These are phyloP conservation scores for Deinandra increscens DNA, from an alignment of 129 eudicot genomes.

Conservation along the genomic window DNA sequence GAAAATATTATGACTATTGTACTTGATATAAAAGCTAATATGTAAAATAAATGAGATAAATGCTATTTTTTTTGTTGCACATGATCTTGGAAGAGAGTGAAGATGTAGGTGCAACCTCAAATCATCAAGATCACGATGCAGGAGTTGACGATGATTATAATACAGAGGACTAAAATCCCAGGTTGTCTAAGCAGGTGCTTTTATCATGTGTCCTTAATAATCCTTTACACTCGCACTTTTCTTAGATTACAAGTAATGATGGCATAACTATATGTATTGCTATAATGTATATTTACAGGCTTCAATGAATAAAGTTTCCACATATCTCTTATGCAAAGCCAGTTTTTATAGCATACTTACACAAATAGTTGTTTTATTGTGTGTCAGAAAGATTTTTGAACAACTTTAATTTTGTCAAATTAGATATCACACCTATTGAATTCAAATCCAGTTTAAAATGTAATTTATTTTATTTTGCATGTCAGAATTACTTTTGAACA, in stretches of 20 bases:
- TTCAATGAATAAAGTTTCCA: slow-evolving; percentile 54
- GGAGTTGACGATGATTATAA: slow-evolving; percentile 24
- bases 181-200: slow-evolving; percentile 37
- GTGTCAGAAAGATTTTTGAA: too few relatives aligned
- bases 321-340: slow-evolving; percentile 89
- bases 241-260: neutral
- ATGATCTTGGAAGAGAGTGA: slow-evolving; percentile 35
- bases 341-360: slow-evolving; percentile 69
- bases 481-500: too few relatives aligned
- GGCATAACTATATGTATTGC: neutral
- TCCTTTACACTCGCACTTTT: neutral
- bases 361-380: too few relatives aligned
- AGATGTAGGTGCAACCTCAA: slow-evolving; percentile 32
- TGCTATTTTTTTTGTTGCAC: too few relatives aligned
- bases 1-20: too few relatives aligned
- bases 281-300: slow-evolving; percentile 39
- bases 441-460: too few relatives aligned
- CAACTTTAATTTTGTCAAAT: too few relatives aligned
- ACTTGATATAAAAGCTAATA: too few relatives aligned
- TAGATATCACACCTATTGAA: too few relatives aligned
- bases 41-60: too few relatives aligned
- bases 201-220: slow-evolving; percentile 60
- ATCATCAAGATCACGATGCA: slow-evolving; percentile 22
- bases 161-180: slow-evolving; percentile 21
- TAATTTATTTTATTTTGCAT: too few relatives aligned